Evolutionary conservation across 1,284 basidiomycete species (phyloP), one percentile per base, ranked within the genome.

Genomic region (Waitea zeae): DNA sequence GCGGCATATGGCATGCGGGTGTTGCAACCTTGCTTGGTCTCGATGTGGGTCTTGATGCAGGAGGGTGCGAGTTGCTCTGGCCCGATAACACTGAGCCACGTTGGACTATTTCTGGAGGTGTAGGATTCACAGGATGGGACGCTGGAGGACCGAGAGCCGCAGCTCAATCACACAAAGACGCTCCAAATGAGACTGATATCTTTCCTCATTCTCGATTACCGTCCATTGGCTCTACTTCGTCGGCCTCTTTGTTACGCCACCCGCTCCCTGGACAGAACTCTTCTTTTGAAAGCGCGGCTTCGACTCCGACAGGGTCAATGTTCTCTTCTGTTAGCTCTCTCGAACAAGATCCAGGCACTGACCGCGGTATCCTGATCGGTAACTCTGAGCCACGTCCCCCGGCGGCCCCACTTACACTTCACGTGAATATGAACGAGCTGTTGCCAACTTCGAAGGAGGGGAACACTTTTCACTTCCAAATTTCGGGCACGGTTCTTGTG

Each of bases 21-120:
- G 80, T 83, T 9, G 81, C 81, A 2, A 83, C 77, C 1, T 57
- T 80, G 42, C 58, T 86, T n/a, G 82, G 76, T 5, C 58, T 86
- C 59, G 81, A 84, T 42, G 60, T 82, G 17, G 64, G 65, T 11
- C 57, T 86, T 12, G 70, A 76, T 40, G 62, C 67, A 12, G 73
- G 73, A 44, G 69, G 70, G 20, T 72, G 68, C 19, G 73, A 78
- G 36, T 59, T 81, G 14, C 50, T 52, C 4, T 86, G 82, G 81
- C 17, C 27, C n/a, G 60, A 64, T 3, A 66, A 61, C 9, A 51
- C 52, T 37, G 54, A 64, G 19, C 40, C 46, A 3, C 59, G 60
- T 39, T 84, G 80, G 80, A 56, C 58, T 17, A 56, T 84, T 17
- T 58, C 53, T 20, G 78, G 80, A 30, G 67, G 65, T 4, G 45